Evolutionary conservation across 2,329 filamentous ascomycete genomes (phyloP), one percentile per base, ranked within the genome.

Genomic region (Zarea fungicola): DNA sequence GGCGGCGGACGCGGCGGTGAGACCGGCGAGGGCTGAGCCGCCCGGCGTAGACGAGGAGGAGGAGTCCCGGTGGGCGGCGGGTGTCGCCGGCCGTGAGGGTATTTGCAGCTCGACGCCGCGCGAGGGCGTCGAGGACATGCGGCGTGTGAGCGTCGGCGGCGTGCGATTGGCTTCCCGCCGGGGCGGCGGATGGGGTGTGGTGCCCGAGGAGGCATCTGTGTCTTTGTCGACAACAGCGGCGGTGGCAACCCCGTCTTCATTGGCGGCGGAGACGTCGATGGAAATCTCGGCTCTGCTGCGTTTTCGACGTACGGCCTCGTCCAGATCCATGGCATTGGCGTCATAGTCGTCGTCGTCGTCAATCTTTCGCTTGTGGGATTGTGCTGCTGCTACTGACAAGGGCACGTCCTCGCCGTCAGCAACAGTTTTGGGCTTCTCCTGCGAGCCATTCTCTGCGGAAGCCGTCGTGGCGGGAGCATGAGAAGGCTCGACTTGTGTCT

Each of bases 81-180:
- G 81, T 4, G 81, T 84, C 3, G 81, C 80, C 2, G 81, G 81
- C 31, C 81, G 71, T 2, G 81, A 84, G 11, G 81, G 80, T 40
- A 85, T 84, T 56, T 79, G 74, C 31, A 84, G 73, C 64, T 83
- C 80, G 42, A 81, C 67, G 51, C 77, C 80, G 28, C 78, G 72
- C 0, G 69, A 70, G 0, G 76, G 78, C 5, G 77, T 77, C 10
- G 69, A 68, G 1, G 78, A 81, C 2, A 72, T 68, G 41, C 73
- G 71, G 21, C 77, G 71, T 14, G 62, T 60, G 41, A 75, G 57
- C 4, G 65, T 61, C 6, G 74, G 72, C 9, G 75, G 72, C n/a
- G 69, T 70, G 51, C 56, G 42, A 52, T 62, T 56, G 58, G 61
- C 44, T 55, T 54, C 53, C 53, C 56, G 29, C 23, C 56, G 52